Base-by-base conservation (phyloP, 2,329 filamentous ascomycete species). In the Pestalotiopsis sp. region DNA sequence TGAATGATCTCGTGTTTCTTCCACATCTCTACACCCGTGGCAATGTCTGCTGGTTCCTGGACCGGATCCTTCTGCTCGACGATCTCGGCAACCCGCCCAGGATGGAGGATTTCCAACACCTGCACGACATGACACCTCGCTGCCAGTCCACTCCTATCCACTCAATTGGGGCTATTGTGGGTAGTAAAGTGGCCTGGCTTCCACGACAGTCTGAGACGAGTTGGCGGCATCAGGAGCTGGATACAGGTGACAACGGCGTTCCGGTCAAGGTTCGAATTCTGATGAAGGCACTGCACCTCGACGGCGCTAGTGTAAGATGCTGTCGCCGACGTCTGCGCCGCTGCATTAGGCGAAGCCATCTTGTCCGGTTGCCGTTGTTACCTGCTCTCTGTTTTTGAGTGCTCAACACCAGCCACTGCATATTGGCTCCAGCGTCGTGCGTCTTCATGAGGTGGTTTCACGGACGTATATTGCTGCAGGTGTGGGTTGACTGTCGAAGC, bases 251-350 rank as follows among this genome's bases (percentile, higher is more conserved):
- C 31, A 36, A 39, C 27, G 31, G 59, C 59, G 17, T 36, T 13
- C 12, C 3, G 52, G n/a, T 25, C 57, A 59, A 59, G 57, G 23
- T 27, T 27, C 4, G 23, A 27, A 11, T 52, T 13, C 12, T 36
- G 20, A 31, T 66, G 45, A 66, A 25, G 63, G 25, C 57, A 66
- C 63, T 66, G 63, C 57, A 66, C 20, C 20, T 20, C 31, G 20
- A 39, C 12, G 12, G 41, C 60, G 11, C 49, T 66, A 57, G 63
- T 57, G 63, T 49, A 66, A 38, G 25, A 57, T 14, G 63, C n/a
- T 23, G 41, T 14, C 17, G 49, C 45, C 25, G 63, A n/a, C 23
- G 12, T 66, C 23, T 56, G 41, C 38, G 20, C 27, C 20, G 63
- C 31, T 38, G 59, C 27, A 52, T 52, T 17, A n/a, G 17, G 45